Evolutionary conservation across 495 filamentous ascomycete genomes (phyloP).

Genomic region (Daldinia decipiens): DNA sequence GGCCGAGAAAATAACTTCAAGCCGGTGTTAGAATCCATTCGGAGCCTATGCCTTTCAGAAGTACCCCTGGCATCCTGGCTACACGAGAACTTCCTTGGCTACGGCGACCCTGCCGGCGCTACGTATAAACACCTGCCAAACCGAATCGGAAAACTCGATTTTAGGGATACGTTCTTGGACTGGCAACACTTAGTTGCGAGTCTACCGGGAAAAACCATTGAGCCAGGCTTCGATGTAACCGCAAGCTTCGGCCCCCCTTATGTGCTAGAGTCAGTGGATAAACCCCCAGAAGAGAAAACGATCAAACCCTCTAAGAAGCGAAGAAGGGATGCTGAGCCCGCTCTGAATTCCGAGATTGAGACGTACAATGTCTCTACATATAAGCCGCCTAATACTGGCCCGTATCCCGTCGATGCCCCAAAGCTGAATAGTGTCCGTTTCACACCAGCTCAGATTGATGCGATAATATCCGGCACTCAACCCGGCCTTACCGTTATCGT

Average conservation of each 20-base stretch:
- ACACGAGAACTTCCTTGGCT: constrained; percentile 95
- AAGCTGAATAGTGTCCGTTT: constrained; percentile 87
- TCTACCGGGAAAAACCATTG: constrained; percentile 83
- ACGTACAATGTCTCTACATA: constrained; percentile 88
- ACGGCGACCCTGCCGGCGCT: constrained; percentile 89
- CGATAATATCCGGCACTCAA: constrained; percentile 92
- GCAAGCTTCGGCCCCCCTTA: constrained; percentile 89
- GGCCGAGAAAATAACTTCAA: constrained; percentile 98
- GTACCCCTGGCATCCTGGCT: constrained; percentile 90
- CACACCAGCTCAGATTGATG: constrained; percentile 89
- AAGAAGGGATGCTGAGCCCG: constrained; percentile 74
- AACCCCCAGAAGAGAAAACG: constrained; percentile 55
- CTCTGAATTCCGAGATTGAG: constrained; percentile 66
- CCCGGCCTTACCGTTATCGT: constrained; percentile 95
- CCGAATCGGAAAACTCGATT: constrained; percentile 80
- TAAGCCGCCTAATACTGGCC: constrained; percentile 88
- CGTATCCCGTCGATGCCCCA: constrained; percentile 88
- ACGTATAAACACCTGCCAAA: constrained; percentile 86
- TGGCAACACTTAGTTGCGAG: constrained; percentile 94
- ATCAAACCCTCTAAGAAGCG: constrained; percentile 80
- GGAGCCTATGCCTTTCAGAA: constrained; percentile 84
- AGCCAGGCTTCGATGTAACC: constrained; percentile 73
- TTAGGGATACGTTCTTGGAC: constrained; percentile 91
- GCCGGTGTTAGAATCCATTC: constrained; percentile 89
- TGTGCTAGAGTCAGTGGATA: constrained; percentile 72